These are phyloP conservation scores for Toxicodendron radicans DNA, from an alignment of 345 rosid genomes.

Conservation along the genomic window DNA sequence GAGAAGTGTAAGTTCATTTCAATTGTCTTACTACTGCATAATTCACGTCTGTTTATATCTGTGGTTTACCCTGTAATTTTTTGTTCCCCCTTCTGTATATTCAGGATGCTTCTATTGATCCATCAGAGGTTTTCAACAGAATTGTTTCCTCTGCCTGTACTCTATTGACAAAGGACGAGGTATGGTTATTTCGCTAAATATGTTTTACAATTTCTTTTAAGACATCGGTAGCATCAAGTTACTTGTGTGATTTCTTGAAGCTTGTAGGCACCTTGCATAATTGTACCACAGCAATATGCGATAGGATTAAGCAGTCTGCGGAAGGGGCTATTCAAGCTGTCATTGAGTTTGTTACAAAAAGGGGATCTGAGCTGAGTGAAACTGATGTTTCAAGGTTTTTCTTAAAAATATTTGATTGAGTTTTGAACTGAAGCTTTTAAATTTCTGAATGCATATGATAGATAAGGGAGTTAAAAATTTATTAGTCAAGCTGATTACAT, in stretches of 20 bases:
- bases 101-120: constrained; percentile 99
- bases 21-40: background rate
- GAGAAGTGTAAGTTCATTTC: constrained; percentile 62
- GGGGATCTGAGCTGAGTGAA: constrained; percentile 80
- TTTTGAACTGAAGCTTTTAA: constrained; percentile 8
- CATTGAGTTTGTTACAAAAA: constrained; percentile 73
- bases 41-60: background rate
- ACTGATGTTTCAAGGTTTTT: constrained; percentile 71
- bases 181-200: constrained; percentile 31
- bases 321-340: constrained; percentile 97
- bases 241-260: constrained; percentile 52
- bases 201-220: constrained; percentile 11
- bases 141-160: constrained; percentile 76
- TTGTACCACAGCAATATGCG: constrained; percentile 80
- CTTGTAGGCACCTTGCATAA: constrained; percentile 76
- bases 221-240: constrained; percentile 21
- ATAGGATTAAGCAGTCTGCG: constrained; percentile 82
- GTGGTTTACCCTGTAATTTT: background rate
- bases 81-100: constrained; percentile 13
- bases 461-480: background rate
- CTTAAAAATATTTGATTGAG: constrained; percentile 9
- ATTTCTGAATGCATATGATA: background rate
- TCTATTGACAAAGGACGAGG: constrained; percentile 81
- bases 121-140: constrained; percentile 95
- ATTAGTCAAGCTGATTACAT: constrained; percentile 2